Conservation (phyloP, 305 asterid species). For the Striga hermonthica region DNA sequence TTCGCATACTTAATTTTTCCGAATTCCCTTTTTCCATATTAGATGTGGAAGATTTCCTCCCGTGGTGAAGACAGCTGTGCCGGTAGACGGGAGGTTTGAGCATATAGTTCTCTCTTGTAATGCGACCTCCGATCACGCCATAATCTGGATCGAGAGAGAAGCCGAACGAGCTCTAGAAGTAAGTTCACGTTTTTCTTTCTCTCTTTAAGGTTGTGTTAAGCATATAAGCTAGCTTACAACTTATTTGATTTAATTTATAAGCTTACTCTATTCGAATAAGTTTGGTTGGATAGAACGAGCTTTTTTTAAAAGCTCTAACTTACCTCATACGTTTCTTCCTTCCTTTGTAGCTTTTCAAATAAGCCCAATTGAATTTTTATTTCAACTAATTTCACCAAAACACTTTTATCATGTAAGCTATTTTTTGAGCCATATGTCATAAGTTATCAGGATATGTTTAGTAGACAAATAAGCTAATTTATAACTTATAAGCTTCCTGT, state of each 20-base stretch:
- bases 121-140: constrained; percentile 86
- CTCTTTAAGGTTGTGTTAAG: background rate
- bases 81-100: constrained; percentile 95
- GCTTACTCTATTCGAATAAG: too few relatives aligned
- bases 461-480: too few relatives aligned
- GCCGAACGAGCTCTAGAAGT: constrained; percentile 68
- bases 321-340: too few relatives aligned
- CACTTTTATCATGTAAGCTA: too few relatives aligned
- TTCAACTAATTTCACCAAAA: too few relatives aligned
- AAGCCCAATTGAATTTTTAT: too few relatives aligned
- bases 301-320: too few relatives aligned
- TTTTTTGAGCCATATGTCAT: too few relatives aligned
- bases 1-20: background rate
- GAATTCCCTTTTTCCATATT: constrained; percentile 16
- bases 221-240: background rate
- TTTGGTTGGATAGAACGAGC: too few relatives aligned
- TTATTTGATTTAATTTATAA: background rate
- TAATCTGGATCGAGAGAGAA: constrained; percentile 84
- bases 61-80: constrained; percentile 84
- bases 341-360: too few relatives aligned
- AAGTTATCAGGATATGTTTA: too few relatives aligned
- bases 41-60: constrained; percentile 90
- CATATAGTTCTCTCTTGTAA: constrained; percentile 86
- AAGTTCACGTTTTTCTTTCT: constrained; percentile 35
- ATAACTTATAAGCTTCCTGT: too few relatives aligned